These are phyloP conservation scores for Pseudogymnoascus verrucosus DNA, from an alignment of 2,329 filamentous ascomycete species.

Conservation along the genomic window DNA sequence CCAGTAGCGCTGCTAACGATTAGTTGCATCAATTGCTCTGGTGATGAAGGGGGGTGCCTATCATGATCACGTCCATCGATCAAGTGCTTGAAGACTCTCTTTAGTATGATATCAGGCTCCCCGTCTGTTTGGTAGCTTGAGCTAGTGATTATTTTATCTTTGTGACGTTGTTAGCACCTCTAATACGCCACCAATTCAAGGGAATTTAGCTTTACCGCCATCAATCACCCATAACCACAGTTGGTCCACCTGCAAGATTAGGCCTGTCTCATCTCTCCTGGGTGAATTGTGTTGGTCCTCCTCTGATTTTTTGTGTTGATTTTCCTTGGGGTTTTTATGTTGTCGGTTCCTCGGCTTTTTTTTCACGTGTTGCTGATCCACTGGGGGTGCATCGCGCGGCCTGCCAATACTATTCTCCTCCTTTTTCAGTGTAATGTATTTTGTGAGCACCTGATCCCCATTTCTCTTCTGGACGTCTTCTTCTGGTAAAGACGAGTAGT, in stretches of 20 bases:
- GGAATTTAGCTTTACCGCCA: neutral
- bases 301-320: neutral
- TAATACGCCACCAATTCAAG: neutral
- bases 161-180: neutral
- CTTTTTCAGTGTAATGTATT: neutral
- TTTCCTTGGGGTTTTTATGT: neutral
- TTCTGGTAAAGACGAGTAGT: neutral
- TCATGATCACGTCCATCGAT: neutral
- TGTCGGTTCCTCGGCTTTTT: neutral
- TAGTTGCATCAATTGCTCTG: neutral
- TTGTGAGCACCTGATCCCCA: neutral
- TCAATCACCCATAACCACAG: neutral
- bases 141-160: conserved; percentile 5
- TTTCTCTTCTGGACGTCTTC: neutral
- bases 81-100: neutral
- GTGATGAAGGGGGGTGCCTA: neutral
- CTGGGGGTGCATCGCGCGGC: neutral
- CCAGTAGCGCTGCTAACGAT: neutral
- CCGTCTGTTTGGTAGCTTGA: conserved; percentile 1
- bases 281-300: neutral
- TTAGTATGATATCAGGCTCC: neutral
- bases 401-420: neutral
- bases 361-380: neutral
- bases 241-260: neutral
- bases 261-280: neutral